Percentiles rank a stretch among this genome's conserved stretches.
Evolutionary conservation across 116 monocot species (phyloP).

Genomic region (Posidonia oceanica): DNA sequence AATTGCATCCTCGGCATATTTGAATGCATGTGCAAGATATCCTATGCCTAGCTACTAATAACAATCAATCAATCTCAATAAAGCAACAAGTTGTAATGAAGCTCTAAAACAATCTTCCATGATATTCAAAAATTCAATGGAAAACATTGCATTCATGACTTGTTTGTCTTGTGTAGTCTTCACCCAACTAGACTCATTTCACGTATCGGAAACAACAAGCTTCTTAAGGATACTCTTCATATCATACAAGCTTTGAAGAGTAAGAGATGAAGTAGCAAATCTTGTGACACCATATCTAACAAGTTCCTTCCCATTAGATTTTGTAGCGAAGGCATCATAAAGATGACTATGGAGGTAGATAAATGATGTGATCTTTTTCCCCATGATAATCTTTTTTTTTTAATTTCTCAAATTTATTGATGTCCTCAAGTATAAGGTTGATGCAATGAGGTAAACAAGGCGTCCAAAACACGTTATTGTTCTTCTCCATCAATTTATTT

Average conservation of each 20-base stretch:
- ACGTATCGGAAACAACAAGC: too few species aligned
- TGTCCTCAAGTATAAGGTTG: neutral
- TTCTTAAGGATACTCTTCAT: too few species aligned
- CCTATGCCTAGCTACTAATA: too few species aligned
- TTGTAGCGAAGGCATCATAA: neutral
- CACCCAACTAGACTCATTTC: too few species aligned
- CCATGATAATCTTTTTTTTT: neutral
- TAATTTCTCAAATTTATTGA: neutral
- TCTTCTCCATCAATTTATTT: neutral
- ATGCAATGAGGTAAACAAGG: neutral
- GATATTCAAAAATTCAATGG: neutral
- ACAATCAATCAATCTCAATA: neutral
- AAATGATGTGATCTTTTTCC: neutral
- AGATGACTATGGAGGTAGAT: neutral
- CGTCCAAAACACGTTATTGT: neutral
- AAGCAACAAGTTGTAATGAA: neutral
- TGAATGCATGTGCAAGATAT: too few species aligned
- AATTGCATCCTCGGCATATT: too few species aligned
- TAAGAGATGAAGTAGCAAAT: neutral
- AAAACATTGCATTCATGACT: neutral
- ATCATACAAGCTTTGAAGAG: too few species aligned
- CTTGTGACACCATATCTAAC: neutral
- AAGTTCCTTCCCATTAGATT: neutral
- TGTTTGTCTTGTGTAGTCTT: neutral
- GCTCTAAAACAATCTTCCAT: slow-evolving; percentile 1